A percentile compares a stretch with the other conserved stretches of the same genome.
Evolutionary conservation across 805 yeast species (phyloP).

Genomic region (Clavispora vitiphila): DNA sequence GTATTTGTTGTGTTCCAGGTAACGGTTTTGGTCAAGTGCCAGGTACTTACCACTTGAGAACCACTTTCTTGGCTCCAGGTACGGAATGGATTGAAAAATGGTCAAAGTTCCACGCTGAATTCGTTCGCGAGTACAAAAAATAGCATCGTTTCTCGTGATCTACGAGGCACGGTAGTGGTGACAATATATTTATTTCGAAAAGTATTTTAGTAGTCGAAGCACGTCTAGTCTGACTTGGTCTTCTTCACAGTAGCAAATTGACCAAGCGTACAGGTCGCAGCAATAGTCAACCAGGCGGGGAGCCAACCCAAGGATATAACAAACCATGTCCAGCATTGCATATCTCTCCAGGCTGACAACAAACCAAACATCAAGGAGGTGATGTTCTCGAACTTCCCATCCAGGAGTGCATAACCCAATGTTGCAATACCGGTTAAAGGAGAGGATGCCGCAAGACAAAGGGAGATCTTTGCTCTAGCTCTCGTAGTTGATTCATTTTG

Average conservation of each 20-base stretch:
- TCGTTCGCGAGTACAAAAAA: constrained; percentile 50
- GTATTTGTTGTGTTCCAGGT: constrained; percentile 97
- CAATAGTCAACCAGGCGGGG: constrained; percentile 65
- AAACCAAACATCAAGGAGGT: constrained; percentile 46
- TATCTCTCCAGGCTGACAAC: constrained; percentile 57
- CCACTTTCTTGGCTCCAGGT: constrained; percentile 96
- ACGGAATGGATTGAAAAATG: constrained; percentile 79
- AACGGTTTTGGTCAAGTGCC: constrained; percentile 92
- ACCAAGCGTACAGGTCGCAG: constrained; percentile 25
- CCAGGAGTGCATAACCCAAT: constrained; percentile 22
- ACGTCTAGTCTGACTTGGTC: constrained; percentile 4
- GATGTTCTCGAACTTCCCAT: constrained; percentile 25
- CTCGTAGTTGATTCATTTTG: constrained; percentile 5
- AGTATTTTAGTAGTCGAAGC: background rate
- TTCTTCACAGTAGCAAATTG: constrained; percentile 13
- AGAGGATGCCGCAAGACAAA: constrained; percentile 42
- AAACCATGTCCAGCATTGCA: constrained; percentile 85
- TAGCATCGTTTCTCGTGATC: background rate
- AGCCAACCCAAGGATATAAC: constrained; percentile 71
- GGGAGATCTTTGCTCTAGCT: constrained; percentile 21
- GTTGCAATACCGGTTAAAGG: constrained; percentile 41
- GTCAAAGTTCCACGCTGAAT: constrained; percentile 71
- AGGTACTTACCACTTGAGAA: constrained; percentile 89
- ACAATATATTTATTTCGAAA: background rate
- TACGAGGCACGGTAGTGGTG: background rate